These are phyloP conservation scores for Pelargonium cotyledonis DNA, from an alignment of 441 rosid genomes.

Conservation along the genomic window DNA sequence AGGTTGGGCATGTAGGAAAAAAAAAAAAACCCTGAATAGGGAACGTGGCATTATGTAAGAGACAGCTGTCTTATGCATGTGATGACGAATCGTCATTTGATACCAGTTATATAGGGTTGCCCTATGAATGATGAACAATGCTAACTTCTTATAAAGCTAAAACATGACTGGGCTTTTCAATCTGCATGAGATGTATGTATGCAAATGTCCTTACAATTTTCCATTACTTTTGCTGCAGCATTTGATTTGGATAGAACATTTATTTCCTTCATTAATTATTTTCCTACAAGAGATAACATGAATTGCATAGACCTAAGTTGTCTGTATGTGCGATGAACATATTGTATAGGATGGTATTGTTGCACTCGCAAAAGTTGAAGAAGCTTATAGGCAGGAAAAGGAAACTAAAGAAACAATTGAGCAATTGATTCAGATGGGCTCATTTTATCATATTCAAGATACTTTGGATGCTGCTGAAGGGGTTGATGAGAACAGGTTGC, in stretches of 20 bases:
- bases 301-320: neutral
- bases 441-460: conserved; percentile 68
- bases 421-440: conserved; percentile 45
- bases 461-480: conserved; percentile 51
- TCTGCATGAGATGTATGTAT: neutral
- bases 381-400: conserved; percentile 60
- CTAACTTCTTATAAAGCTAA: neutral
- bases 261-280: neutral
- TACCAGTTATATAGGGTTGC: neutral
- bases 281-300: neutral
- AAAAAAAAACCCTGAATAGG: too few relatives aligned
- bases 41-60: neutral
- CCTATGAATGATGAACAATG: neutral
- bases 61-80: neutral
- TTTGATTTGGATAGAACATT: neutral
- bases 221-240: neutral
- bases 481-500: conserved; percentile 71
- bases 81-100: neutral
- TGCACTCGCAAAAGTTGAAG: conserved; percentile 71
- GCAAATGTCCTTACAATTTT: neutral
- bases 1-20: too few relatives aligned
- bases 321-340: neutral
- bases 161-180: neutral
- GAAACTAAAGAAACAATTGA: conserved; percentile 63
- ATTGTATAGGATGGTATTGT: conserved; percentile 54